Evolutionary conservation across 106 monocot genomes (phyloP).

Genomic region (Dendrobium officinale): DNA sequence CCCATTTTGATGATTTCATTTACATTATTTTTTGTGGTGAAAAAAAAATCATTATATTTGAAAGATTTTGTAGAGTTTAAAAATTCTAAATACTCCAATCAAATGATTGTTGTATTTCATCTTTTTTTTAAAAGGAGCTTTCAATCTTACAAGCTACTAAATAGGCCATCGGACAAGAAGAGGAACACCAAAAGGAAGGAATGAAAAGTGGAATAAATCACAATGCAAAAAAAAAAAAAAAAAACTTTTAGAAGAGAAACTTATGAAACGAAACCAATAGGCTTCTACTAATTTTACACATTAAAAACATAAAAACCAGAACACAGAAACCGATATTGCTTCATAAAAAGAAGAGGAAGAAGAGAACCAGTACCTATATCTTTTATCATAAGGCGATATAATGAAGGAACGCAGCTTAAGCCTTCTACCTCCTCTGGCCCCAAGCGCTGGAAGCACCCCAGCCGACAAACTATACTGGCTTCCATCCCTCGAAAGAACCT

Average conservation of each 20-base stretch:
- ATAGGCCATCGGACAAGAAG: no score
- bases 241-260: no score
- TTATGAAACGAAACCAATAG: no score
- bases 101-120: background rate
- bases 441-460: conserved; percentile 86
- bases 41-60: background rate
- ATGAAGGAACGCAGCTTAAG: conserved; percentile 55
- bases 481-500: conserved; percentile 49
- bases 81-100: no score
- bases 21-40: background rate
- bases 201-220: no score
- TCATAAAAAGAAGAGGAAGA: no score
- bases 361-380: conserved; percentile 43
- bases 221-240: no score
- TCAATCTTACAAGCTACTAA: no score
- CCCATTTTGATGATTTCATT: background rate
- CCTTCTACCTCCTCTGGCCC: conserved; percentile 54
- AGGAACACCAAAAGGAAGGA: no score
- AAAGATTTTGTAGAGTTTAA: no score
- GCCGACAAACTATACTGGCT: conserved; percentile 79
- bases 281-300: no score
- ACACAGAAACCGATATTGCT: background rate
- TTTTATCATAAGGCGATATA: conserved; percentile 63
- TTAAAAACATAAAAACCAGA: background rate
- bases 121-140: background rate